These are phyloP conservation scores for Zanthoxylum bungeanum DNA, from an alignment of 345 rosid genomes.

Conservation along the genomic window DNA sequence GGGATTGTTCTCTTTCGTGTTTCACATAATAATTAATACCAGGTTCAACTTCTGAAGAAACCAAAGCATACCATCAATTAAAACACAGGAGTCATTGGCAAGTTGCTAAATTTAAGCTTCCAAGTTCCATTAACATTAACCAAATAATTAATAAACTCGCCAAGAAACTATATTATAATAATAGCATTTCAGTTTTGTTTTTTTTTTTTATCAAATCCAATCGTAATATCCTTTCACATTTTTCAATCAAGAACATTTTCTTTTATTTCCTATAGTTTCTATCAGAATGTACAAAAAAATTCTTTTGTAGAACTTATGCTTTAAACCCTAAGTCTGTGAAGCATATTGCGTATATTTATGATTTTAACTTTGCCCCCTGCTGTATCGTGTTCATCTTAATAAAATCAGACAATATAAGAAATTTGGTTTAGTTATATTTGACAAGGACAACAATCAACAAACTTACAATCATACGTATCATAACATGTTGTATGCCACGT, in stretches of 20 bases:
- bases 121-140: slow-evolving; percentile 14
- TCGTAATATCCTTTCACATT: neutral
- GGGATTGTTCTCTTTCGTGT: neutral
- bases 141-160: slow-evolving; percentile 14
- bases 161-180: neutral
- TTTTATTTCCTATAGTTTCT: neutral
- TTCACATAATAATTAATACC: neutral
- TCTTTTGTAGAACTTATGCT: neutral
- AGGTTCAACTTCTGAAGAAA: slow-evolving; percentile 1
- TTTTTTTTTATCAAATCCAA: no score
- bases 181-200: neutral
- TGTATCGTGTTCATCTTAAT: neutral
- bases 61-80: slow-evolving; percentile 13
- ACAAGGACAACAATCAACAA: slow-evolving; percentile 9
- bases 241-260: neutral
- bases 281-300: neutral
- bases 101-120: slow-evolving; percentile 26
- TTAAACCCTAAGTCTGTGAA: neutral
- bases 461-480: slow-evolving; percentile 6
- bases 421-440: slow-evolving; percentile 8
- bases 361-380: neutral
- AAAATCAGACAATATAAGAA: neutral
- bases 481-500: slow-evolving; percentile 15
- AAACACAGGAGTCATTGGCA: slow-evolving; percentile 9
- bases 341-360: neutral